These are phyloP conservation scores for Aspergillus cejpii DNA, from an alignment of 2,329 filamentous ascomycete species.

Conservation along the genomic window DNA sequence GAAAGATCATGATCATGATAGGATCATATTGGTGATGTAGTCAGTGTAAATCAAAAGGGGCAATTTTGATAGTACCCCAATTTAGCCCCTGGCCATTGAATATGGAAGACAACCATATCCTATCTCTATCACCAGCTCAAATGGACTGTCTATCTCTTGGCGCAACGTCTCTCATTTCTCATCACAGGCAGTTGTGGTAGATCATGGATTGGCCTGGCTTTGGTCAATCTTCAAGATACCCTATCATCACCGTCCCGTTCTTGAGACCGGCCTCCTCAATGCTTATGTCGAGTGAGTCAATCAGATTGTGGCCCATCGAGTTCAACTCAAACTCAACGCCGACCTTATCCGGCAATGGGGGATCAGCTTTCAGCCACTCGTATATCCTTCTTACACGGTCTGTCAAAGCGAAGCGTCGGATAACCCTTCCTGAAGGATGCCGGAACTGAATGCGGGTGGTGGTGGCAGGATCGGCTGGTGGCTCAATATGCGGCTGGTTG, in stretches of 20 bases:
- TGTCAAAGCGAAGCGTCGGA: slow-evolving; percentile 70
- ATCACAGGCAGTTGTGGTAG: neutral
- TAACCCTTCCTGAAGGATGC: slow-evolving; percentile 74
- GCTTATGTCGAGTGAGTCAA: slow-evolving; percentile 64
- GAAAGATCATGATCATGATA: neutral
- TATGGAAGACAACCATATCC: neutral
- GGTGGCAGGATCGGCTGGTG: slow-evolving; percentile 59
- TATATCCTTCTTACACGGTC: slow-evolving; percentile 80
- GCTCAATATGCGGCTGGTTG: slow-evolving; percentile 69
- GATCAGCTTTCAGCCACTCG: slow-evolving; percentile 85
- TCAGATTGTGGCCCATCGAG: slow-evolving; percentile 77
- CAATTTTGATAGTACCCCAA: neutral
- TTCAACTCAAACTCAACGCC: slow-evolving; percentile 81
- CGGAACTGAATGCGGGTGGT: slow-evolving; percentile 90
- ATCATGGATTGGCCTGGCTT: neutral
- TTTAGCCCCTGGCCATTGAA: neutral
- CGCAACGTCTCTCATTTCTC: neutral
- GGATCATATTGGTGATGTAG: neutral
- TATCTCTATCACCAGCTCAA: neutral
- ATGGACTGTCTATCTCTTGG: neutral
- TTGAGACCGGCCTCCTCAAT: slow-evolving; percentile 79
- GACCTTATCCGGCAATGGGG: slow-evolving; percentile 71
- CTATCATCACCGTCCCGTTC: slow-evolving; percentile 92
- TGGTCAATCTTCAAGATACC: slow-evolving; percentile 61
- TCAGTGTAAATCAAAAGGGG: neutral